Evolutionary conservation across 2,329 filamentous ascomycete species (phyloP), one percentile per base, ranked within the genome.

Genomic region (Teratosphaeria zuluensis): DNA sequence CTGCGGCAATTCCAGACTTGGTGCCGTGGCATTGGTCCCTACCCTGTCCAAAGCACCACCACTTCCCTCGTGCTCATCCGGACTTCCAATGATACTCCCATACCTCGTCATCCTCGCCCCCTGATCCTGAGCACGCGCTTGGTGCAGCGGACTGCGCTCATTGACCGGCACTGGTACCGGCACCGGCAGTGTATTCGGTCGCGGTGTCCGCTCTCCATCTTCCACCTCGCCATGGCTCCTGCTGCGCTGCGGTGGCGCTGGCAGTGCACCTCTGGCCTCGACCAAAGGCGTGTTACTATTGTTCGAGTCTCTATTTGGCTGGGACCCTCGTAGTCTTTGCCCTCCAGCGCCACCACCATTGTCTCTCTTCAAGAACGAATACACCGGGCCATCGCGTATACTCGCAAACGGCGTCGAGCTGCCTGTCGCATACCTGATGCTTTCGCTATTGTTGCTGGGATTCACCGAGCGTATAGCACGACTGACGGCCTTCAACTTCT

Each of bases 401-500:
- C 33, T 69, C 65, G 68, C 72, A 62, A 59, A 60, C 12, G 57
- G 61, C 30, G 54, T 55, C 24, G 53, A 54, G 53, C 21, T 21
- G 16, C 24, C 33, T 5, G 24, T 16, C 35, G 16, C 46, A 19
- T 65, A 66, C 54, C 60, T 68, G 67, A 60, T 68, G 64, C 56
- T 65, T 59, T 62, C 65, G 30, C 16, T 35, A 14, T 51, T 30
- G 24, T 53, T 74, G 1, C 77, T 81, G 77, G 71, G 83, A 73
- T 77, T 84, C 75, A 77, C 75, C 66, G 76, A 80, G 58, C 82
- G 80, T 62, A 94, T 81, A 60, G 90, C 90, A 62, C 87, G 83
- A 28, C 81, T 76, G 56, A 96, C 86, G 58, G 85, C 85, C 74
- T 96, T 97, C 73, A 97, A 81, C 71, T 91, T 87, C 77, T 96